Conservation (phyloP, 805 yeast genomes). For the Metahyphopichia silvanorum region DNA sequence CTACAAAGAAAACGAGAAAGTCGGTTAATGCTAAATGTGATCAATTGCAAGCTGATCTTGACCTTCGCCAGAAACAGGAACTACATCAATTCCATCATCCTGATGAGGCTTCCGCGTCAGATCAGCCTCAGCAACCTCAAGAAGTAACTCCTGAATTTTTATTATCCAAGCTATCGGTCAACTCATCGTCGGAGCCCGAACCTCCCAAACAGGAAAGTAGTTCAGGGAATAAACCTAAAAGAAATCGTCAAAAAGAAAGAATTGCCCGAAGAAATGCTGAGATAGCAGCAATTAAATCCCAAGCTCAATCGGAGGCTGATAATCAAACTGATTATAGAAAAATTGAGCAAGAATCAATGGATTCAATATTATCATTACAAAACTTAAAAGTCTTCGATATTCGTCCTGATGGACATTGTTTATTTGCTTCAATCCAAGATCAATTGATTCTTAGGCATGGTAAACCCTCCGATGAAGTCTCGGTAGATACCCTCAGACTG, state of each 20-base stretch:
- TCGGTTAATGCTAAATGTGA: constrained; percentile 58
- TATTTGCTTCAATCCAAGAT: constrained; percentile 81
- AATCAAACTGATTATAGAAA: constrained; percentile 62
- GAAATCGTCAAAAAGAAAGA: constrained; percentile 84
- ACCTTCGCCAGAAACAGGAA: constrained; percentile 54
- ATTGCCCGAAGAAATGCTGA: constrained; percentile 74
- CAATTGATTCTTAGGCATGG: constrained; percentile 60
- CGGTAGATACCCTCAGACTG: constrained; percentile 56
- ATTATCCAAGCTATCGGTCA: constrained; percentile 46
- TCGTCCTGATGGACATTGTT: constrained; percentile 90
- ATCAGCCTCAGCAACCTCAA: constrained; percentile 23
- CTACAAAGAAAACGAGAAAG: constrained; percentile 74
- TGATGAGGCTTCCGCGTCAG: constrained; percentile 5
- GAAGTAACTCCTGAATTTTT: constrained; percentile 67
- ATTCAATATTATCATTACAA: constrained; percentile 45
- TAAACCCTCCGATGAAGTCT: constrained; percentile 6
- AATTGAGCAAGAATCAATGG: constrained; percentile 68
- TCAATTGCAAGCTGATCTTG: constrained; percentile 55
- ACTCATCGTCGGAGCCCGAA: neutral
- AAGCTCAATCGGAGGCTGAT: constrained; percentile 71
- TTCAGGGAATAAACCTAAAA: constrained; percentile 23
- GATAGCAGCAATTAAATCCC: constrained; percentile 54
- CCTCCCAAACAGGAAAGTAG: constrained; percentile 15
- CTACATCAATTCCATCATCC: constrained; percentile 16
- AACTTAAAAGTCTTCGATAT: constrained; percentile 63